A percentile compares a stretch with the other conserved stretches of the same genome.
These are phyloP conservation scores for Mortierella sp. DNA, from an alignment of 371 early-diverging fungal genomes.

Conservation along the genomic window DNA sequence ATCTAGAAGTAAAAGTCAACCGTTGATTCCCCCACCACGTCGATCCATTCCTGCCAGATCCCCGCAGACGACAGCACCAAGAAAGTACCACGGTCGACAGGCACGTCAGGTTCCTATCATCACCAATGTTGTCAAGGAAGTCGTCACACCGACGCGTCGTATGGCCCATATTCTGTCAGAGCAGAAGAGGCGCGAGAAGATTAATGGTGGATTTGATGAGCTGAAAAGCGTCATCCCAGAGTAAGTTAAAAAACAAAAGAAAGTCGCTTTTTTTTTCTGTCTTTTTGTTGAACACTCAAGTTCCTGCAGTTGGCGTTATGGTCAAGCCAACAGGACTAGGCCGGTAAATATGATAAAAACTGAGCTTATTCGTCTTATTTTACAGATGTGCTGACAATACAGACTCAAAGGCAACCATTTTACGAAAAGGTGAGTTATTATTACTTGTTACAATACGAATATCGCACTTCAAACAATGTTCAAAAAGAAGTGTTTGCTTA, in stretches of 20 bases:
- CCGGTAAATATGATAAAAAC: too few species aligned
- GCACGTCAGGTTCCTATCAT: constrained; percentile 20
- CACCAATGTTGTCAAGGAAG: constrained; percentile 24
- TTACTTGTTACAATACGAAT: background rate
- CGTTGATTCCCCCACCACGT: constrained; percentile 17
- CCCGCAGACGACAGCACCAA: constrained; percentile 29
- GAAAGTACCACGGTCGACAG: constrained; percentile 45
- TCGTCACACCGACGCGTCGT: constrained; percentile 45
- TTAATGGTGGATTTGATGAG: constrained; percentile 60
- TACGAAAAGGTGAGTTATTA: constrained; percentile 25
- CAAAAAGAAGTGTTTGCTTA: background rate
- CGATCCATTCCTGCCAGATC: constrained; percentile 21
- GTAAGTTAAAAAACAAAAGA: constrained; percentile 15
- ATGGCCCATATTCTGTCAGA: constrained; percentile 58
- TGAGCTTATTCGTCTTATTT: background rate
- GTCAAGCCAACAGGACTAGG: too few species aligned
- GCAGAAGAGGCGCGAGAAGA: constrained; percentile 59
- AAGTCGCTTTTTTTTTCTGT: background rate
- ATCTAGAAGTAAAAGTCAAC: constrained; percentile 12
- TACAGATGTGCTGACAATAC: constrained; percentile 30
- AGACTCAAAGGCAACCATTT: constrained; percentile 30
- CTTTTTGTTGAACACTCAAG: background rate
- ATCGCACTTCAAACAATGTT: too few species aligned
- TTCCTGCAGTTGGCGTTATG: background rate
- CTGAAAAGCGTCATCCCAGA: constrained; percentile 55